Evolutionary conservation across 1,139 yeast species (phyloP).

Genomic region (Yamadazyma aaseri): DNA sequence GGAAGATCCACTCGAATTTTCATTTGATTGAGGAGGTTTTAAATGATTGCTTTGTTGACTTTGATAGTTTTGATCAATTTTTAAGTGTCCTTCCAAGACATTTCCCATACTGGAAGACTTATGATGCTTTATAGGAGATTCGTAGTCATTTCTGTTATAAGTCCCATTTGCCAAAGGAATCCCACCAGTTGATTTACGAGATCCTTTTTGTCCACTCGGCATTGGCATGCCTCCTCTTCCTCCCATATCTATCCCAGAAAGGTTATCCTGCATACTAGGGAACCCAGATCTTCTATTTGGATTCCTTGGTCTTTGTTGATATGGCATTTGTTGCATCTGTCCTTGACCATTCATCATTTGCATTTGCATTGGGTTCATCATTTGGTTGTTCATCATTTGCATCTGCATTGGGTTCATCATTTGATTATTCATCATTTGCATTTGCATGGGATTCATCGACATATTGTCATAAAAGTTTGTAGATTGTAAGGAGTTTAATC

Average conservation of each 20-base stretch:
- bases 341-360: conserved; percentile 9
- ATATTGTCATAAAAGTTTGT: conserved; percentile 12
- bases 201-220: conserved; percentile 20
- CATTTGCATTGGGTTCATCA: conserved; percentile 8
- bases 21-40: conserved; percentile 29
- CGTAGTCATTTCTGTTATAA: conserved; percentile 2
- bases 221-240: conserved; percentile 54
- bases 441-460: conserved; percentile 13
- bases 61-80: conserved; percentile 5
- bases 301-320: conserved; percentile 17
- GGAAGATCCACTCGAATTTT: conserved; percentile 28
- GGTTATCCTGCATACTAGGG: conserved; percentile 31
- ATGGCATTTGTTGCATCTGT: conserved; percentile 10
- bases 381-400: conserved; percentile 7
- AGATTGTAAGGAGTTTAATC: conserved; percentile 18
- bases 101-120: conserved; percentile 14
- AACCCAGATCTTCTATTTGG: conserved; percentile 36
- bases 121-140: conserved; percentile 8
- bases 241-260: conserved; percentile 44
- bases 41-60: conserved; percentile 17
- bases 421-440: conserved; percentile 12
- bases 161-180: conserved; percentile 10
- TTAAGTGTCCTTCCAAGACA: conserved; percentile 8
- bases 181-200: conserved; percentile 16
- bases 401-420: conserved; percentile 7